Evolutionary conservation across 306 rosid species (phyloP).

Genomic region (Rubus idaeus): DNA sequence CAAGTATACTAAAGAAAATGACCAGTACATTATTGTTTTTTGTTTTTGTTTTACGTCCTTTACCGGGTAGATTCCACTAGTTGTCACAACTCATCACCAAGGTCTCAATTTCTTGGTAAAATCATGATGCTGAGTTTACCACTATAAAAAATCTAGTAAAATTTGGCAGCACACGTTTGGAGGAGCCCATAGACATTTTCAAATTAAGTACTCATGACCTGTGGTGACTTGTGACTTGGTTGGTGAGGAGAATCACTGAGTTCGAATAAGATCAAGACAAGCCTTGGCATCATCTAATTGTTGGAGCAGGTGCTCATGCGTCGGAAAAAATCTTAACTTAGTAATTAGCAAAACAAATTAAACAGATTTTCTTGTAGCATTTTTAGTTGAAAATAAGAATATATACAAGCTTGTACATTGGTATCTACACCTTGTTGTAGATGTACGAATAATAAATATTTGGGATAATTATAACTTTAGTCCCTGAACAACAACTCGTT

Average conservation of each 20-base stretch:
- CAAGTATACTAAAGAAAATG: not conserved
- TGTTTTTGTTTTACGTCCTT: not conserved
- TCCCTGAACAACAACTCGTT: too few species aligned
- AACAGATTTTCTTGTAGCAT: not conserved
- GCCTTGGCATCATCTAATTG: not conserved
- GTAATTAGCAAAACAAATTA: not conserved
- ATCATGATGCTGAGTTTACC: not conserved
- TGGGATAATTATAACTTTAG: too few species aligned
- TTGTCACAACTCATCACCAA: not conserved
- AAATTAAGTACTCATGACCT: not conserved
- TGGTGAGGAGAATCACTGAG: not conserved
- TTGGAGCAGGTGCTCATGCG: not conserved
- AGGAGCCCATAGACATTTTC: not conserved
- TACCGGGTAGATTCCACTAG: not conserved
- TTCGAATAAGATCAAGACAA: conserved; percentile 1
- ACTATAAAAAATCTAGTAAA: not conserved
- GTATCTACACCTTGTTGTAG: not conserved
- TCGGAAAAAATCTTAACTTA: not conserved
- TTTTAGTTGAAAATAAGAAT: too few species aligned
- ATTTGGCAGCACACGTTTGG: not conserved
- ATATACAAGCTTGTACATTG: not conserved
- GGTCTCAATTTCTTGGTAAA: not conserved
- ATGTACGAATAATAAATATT: not conserved
- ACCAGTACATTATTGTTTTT: not conserved
- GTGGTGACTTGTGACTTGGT: not conserved